Percentiles rank a stretch among this genome's conserved stretches.
These are phyloP conservation scores for Tolypocladium inflatum DNA, from an alignment of 2,329 filamentous ascomycete species.

Conservation along the genomic window DNA sequence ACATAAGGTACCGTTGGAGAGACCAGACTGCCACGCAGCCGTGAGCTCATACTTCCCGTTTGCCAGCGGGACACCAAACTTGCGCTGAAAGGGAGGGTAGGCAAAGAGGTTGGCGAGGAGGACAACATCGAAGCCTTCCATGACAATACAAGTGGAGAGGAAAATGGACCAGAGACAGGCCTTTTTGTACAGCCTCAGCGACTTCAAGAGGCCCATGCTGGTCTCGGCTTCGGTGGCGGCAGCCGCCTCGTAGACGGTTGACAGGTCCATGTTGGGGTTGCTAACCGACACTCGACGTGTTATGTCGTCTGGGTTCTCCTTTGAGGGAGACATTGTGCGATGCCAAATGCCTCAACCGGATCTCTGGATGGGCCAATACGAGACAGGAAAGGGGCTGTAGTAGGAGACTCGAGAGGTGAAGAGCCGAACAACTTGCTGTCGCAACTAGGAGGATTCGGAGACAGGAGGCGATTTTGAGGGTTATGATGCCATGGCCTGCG, in stretches of 20 bases:
- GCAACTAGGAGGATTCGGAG: not conserved
- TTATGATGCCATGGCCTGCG: not conserved
- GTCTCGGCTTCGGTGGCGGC: constrained; percentile 22
- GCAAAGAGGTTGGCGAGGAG: constrained; percentile 31
- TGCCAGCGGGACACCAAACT: constrained; percentile 25
- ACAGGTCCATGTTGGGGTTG: constrained; percentile 5
- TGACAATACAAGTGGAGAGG: constrained; percentile 26
- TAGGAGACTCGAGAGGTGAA: not conserved
- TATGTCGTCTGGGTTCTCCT: not conserved
- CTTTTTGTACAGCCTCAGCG: constrained; percentile 30
- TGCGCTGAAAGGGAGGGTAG: constrained; percentile 26
- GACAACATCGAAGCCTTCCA: constrained; percentile 30
- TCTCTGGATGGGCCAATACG: not conserved
- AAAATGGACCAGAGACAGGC: constrained; percentile 27
- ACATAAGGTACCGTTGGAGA: constrained; percentile 36
- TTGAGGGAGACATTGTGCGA: not conserved
- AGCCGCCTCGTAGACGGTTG: constrained; percentile 9
- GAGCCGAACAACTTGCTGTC: not conserved
- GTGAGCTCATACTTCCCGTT: constrained; percentile 35
- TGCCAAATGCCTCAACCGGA: not conserved
- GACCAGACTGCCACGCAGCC: constrained; percentile 41
- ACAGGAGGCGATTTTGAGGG: not conserved
- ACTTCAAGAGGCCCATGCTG: constrained; percentile 19
- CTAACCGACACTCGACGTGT: constrained; percentile 3
- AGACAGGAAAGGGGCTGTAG: not conserved